A percentile compares a stretch with the other conserved stretches of the same genome.
These are phyloP conservation scores for Boletus subcaerulescens DNA, from an alignment of 768 basidiomycete genomes.

Conservation along the genomic window DNA sequence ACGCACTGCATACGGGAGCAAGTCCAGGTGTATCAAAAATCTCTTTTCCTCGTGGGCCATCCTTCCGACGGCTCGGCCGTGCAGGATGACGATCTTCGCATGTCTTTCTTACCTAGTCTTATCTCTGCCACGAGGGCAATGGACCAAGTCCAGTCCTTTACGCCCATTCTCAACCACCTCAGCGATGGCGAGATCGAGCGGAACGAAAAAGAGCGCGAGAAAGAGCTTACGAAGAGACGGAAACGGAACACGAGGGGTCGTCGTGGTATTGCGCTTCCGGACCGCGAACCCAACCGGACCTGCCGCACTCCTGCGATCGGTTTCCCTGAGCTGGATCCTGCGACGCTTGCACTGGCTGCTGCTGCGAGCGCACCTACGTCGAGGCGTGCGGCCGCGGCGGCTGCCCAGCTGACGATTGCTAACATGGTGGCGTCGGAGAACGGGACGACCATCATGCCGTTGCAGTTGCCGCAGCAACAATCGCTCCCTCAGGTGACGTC, in stretches of 20 bases:
- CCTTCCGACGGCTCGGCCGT: constrained; percentile 74
- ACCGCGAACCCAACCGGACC: constrained; percentile 89
- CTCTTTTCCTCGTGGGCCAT: constrained; percentile 86
- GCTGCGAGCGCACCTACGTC: constrained; percentile 68
- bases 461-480: constrained; percentile 43
- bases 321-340: constrained; percentile 75
- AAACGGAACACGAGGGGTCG: constrained; percentile 82
- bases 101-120: constrained; percentile 84
- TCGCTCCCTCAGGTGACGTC: constrained; percentile 29
- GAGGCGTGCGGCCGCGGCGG: constrained; percentile 81
- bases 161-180: constrained; percentile 86
- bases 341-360: constrained; percentile 62
- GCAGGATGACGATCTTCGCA: constrained; percentile 87
- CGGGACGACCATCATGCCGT: constrained; percentile 53
- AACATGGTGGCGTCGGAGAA: constrained; percentile 93
- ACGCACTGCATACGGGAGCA: constrained; percentile 96
- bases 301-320: constrained; percentile 87
- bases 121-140: constrained; percentile 65
- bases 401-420: constrained; percentile 80
- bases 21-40: constrained; percentile 87
- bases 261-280: constrained; percentile 80
- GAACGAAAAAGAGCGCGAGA: constrained; percentile 90
- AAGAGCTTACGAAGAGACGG: constrained; percentile 82
- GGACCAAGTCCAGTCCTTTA: constrained; percentile 77
- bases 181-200: constrained; percentile 86